These are phyloP conservation scores for Trichoderma cornu-damae DNA, from an alignment of 2,329 filamentous ascomycete species.

Conservation along the genomic window DNA sequence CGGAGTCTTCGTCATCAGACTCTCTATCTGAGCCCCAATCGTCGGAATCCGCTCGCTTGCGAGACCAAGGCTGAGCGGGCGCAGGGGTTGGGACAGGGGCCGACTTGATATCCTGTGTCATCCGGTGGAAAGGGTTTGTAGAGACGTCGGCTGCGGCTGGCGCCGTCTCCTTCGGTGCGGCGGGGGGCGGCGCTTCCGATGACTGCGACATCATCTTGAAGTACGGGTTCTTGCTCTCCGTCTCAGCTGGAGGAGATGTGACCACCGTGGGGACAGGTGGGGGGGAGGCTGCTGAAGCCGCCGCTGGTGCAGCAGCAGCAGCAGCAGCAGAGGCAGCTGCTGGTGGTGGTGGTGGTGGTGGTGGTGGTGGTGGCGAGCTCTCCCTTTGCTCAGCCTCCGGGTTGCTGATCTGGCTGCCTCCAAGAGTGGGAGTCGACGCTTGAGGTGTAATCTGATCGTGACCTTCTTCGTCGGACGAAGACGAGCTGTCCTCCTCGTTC, in stretches of 20 bases:
- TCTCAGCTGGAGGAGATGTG: slow-evolving; percentile 54
- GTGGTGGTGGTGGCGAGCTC: slow-evolving; percentile 45
- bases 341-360: too few species aligned
- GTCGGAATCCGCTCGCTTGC: slow-evolving; percentile 57
- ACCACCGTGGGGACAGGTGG: slow-evolving; percentile 49
- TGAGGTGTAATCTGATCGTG: slow-evolving; percentile 63
- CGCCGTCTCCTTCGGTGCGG: slow-evolving; percentile 41
- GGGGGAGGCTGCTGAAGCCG: slow-evolving; percentile 33
- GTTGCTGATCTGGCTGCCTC: slow-evolving; percentile 47
- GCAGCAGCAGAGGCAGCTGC: slow-evolving; percentile 43
- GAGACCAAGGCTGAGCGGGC: slow-evolving; percentile 48
- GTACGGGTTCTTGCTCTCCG: slow-evolving; percentile 91
- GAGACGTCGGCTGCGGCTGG: slow-evolving; percentile 53
- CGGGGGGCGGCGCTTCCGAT: slow-evolving; percentile 46
- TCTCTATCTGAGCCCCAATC: slow-evolving; percentile 75
- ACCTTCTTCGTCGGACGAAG: slow-evolving; percentile 69
- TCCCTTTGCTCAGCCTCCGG: slow-evolving; percentile 51
- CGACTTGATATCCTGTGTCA: slow-evolving; percentile 60
- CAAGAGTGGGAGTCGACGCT: slow-evolving; percentile 53
- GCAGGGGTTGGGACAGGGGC: slow-evolving; percentile 37
- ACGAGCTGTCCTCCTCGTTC: slow-evolving; percentile 63
- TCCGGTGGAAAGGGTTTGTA: slow-evolving; percentile 95
- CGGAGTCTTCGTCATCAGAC: slow-evolving; percentile 61
- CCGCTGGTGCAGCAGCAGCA: slow-evolving; percentile 46
- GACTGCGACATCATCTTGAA: slow-evolving; percentile 80